phyloP scores from a whole-genome alignment of 345 rosid species.

The Combretum micranthum region DNA sequence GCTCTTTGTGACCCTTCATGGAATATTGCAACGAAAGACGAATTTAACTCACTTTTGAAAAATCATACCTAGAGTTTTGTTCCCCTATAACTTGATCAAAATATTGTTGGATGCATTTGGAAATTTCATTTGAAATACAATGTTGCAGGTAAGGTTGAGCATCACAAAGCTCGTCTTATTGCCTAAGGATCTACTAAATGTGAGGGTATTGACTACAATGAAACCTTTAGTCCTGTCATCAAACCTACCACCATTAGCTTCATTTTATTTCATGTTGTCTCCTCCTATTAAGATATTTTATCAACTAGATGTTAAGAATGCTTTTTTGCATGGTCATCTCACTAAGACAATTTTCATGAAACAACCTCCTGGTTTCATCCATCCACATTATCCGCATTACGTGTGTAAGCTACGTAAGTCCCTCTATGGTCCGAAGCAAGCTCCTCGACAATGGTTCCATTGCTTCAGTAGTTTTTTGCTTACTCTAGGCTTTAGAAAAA shows the following conservation, averaged over 20 bases:
- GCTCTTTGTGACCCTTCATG: too few species aligned
- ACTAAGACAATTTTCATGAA: neutral
- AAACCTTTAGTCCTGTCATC: neutral
- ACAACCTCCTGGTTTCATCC: neutral
- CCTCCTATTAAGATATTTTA: neutral
- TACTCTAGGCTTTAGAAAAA: too few species aligned
- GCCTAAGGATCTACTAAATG: neutral
- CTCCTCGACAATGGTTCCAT: too few species aligned
- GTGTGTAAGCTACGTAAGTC: neutral
- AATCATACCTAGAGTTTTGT: too few species aligned
- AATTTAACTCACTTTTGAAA: too few species aligned
- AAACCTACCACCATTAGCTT: slow-evolving; percentile 3
- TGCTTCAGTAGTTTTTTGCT: too few species aligned
- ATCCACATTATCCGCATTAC: neutral
- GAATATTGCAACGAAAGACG: too few species aligned
- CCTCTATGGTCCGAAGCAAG: slow-evolving; percentile 1
- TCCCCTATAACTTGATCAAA: too few species aligned
- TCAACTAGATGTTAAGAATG: slow-evolving; percentile 6
- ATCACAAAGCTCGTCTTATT: neutral
- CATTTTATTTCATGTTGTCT: neutral
- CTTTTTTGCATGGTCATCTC: slow-evolving; percentile 4
- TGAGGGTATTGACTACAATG: neutral
- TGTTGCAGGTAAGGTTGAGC: neutral
- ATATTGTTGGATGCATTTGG: too few species aligned
- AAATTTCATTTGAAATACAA: neutral